Percentiles rank a stretch among this genome's conserved stretches.
phyloP scores from a whole-genome alignment of 73 alveolate genomes.

The Urostyla sp. region DNA sequence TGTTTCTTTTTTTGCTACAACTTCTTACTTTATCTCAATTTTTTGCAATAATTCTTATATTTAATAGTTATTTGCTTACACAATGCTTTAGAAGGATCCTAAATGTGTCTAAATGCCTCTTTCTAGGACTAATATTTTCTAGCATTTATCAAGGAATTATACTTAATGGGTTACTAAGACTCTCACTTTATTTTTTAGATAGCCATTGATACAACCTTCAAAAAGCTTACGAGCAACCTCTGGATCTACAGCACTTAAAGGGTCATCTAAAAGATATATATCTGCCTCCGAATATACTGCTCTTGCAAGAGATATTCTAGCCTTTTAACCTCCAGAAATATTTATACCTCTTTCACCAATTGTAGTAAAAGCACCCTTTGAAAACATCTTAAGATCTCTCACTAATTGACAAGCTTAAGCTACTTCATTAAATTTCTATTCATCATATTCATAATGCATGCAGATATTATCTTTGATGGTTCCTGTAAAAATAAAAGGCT shows the following conservation, averaged over 20 bases:
- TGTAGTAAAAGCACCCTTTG: slow-evolving; percentile 78
- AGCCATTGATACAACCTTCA: slow-evolving; percentile 4
- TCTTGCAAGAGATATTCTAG: slow-evolving; percentile 92
- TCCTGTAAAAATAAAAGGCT: slow-evolving; percentile 88
- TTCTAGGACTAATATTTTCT: slow-evolving; percentile 5
- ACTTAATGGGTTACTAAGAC: background rate
- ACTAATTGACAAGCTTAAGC: slow-evolving; percentile 80
- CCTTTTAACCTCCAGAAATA: slow-evolving; percentile 93
- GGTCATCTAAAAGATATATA: slow-evolving; percentile 81
- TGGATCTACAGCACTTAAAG: slow-evolving; percentile 88
- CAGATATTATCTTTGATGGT: slow-evolving; percentile 87
- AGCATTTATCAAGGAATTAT: background rate
- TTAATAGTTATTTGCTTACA: too few relatives aligned
- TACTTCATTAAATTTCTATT: slow-evolving; percentile 56
- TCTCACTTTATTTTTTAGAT: background rate
- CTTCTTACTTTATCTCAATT: too few relatives aligned
- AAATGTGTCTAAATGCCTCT: background rate
- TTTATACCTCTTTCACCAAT: slow-evolving; percentile 91
- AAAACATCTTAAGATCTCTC: slow-evolving; percentile 81
- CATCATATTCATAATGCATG: slow-evolving; percentile 62
- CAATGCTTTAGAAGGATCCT: too few relatives aligned
- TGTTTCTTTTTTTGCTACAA: too few relatives aligned
- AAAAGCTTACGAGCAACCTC: slow-evolving; percentile 65
- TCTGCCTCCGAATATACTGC: slow-evolving; percentile 89
- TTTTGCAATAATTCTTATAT: too few relatives aligned